These are phyloP conservation scores for Durotheca rogersii DNA, from an alignment of 495 filamentous ascomycete species.

Conservation along the genomic window DNA sequence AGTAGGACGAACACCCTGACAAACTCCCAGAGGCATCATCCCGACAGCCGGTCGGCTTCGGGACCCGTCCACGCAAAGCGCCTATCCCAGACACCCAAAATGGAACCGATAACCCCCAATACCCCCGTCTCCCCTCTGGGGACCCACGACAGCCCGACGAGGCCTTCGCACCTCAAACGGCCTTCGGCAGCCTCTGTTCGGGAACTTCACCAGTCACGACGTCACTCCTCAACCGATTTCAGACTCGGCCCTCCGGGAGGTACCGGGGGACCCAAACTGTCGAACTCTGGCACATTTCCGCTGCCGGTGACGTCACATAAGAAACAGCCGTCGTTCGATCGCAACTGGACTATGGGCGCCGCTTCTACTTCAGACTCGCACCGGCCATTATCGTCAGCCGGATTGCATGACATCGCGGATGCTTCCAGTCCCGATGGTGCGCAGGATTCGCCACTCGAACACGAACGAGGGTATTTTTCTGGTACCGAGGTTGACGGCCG, in stretches of 20 bases:
- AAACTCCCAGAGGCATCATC: constrained; percentile 68
- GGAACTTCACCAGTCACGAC: constrained; percentile 78
- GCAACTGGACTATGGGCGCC: constrained; percentile 79
- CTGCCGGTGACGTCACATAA: constrained; percentile 54
- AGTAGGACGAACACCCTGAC: constrained; percentile 64
- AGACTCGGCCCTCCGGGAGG: constrained; percentile 38
- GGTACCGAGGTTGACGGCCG: constrained; percentile 79
- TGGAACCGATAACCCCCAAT: constrained; percentile 39
- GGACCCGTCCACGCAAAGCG: constrained; percentile 45
- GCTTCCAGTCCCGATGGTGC: constrained; percentile 34
- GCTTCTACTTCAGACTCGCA: constrained; percentile 39
- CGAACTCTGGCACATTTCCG: constrained; percentile 37
- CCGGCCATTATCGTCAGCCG: constrained; percentile 50
- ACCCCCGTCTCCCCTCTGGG: constrained; percentile 48
- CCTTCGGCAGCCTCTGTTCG: constrained; percentile 84
- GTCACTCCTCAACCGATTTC: constrained; percentile 84
- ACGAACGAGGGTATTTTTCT: constrained; percentile 93
- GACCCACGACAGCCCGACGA: constrained; percentile 57
- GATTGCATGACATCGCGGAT: constrained; percentile 41
- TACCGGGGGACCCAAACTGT: constrained; percentile 39
- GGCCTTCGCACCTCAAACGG: constrained; percentile 49
- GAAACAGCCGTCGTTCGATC: constrained; percentile 86
- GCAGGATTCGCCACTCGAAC: constrained; percentile 53
- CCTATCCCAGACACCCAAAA: constrained; percentile 46
- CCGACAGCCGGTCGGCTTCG: constrained; percentile 39